Conservation (phyloP, 257 asterid species). For the Nicotiana paniculata region DNA sequence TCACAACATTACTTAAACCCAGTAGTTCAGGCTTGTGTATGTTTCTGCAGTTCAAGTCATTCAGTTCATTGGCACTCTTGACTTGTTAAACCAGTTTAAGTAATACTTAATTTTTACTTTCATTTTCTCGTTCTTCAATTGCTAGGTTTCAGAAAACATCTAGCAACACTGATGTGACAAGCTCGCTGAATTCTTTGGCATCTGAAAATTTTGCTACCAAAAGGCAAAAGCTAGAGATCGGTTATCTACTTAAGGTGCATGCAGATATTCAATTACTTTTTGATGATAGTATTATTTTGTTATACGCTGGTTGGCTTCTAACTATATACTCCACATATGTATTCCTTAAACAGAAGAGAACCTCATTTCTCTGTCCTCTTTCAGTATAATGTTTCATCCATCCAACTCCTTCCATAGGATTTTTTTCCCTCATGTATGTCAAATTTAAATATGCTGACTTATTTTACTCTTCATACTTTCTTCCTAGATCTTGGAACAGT, state of each 20-base stretch:
- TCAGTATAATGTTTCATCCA: neutral
- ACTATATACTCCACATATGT: neutral
- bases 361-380: neutral
- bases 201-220: conserved; percentile 43
- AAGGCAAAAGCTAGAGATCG: conserved; percentile 78
- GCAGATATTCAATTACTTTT: neutral
- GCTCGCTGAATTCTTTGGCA: conserved; percentile 22
- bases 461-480: neutral
- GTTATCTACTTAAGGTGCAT: conserved; percentile 65
- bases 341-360: neutral
- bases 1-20: neutral
- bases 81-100: neutral
- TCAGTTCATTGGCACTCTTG: neutral
- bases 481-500: neutral
- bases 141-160: conserved; percentile 39
- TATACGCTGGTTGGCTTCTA: neutral
- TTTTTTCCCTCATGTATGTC: neutral
- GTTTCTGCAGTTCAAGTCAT: conserved; percentile 1
- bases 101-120: neutral
- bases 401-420: neutral
- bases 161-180: conserved; percentile 19
- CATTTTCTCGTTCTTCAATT: conserved; percentile 15
- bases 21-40: neutral
- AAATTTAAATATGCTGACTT: neutral
- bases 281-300: conserved; percentile 6